Base-by-base conservation (phyloP, 164 flowering plant species). In the Malania oleifera region DNA sequence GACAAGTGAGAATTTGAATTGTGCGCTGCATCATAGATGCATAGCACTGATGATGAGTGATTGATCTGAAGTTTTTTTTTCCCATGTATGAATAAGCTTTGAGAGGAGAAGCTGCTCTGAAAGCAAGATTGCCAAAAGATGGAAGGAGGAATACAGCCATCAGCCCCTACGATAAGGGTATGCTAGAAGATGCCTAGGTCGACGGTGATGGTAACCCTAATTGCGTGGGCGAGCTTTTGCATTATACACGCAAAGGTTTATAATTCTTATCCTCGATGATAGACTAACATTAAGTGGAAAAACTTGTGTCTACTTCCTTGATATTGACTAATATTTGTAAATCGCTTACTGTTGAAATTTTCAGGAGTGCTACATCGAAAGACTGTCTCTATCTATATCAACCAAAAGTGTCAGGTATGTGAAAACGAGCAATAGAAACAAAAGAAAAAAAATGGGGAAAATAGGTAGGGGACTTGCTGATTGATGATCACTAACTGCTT, bases 101-200 rank as follows among this genome's bases (percentile, higher is more conserved):
- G 77, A 62, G 97, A 68, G 98, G 86, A 67, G 97, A 82, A 64
- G 83, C 91, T 27, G 81, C 86, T 41, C 54, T 90, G 60, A 82
- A 70, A 65, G 69, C 85, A 27, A 84, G 95, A 67, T 43, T 72
- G 28, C 86, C 88, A 8, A 86, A 75, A 64, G 97, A 93, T 68
- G 66, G 70, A 23, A 86, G 76, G 71, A 84, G 69, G 67, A 87
- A 72, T 54, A 88, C 96, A 38, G 55, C 91, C 28, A 72, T 89
- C 38, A 86, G 76, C 65, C 96, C 98, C 2, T 83, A 56, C 63
- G 93, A 85, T 25, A 83, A 69, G 65, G 68, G 72, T 18, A 41
- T 74, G 34, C 47, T 68, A 17, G 77, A 75, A 35, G 51, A 60
- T 59, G 70, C 55, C 24, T 35, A 63, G 56, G 24, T 54, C 23